These are phyloP conservation scores for Teratosphaeria epicoccoides DNA, from an alignment of 2,329 filamentous ascomycete species.

Conservation along the genomic window DNA sequence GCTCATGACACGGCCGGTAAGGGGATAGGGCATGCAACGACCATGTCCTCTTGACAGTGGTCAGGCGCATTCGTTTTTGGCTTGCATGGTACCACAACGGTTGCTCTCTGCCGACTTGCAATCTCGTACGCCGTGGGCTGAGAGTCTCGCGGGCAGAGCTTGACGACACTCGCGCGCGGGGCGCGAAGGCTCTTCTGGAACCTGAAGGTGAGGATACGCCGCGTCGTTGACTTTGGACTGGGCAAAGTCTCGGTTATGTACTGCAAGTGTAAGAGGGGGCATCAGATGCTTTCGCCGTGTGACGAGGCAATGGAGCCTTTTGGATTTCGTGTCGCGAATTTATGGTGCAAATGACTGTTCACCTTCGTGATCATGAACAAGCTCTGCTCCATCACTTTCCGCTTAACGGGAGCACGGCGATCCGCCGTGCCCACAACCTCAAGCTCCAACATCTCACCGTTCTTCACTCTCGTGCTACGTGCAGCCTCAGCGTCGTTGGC, in stretches of 20 bases:
- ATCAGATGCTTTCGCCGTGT: neutral
- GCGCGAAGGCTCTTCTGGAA: neutral
- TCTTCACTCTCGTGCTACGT: slow-evolving; percentile 6
- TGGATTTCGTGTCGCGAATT: too few species aligned
- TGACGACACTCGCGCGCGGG: neutral
- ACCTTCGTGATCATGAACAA: neutral
- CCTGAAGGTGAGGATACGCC: neutral
- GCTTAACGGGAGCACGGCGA: neutral
- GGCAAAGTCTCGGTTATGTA: neutral
- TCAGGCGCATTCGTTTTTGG: neutral
- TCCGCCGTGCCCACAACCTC: neutral
- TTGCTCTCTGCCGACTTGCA: neutral
- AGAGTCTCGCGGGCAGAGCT: neutral
- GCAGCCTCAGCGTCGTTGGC: slow-evolving; percentile 17
- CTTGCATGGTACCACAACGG: neutral
- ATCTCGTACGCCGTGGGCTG: neutral
- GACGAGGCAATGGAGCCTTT: neutral
- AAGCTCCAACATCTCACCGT: neutral
- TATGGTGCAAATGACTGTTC: too few species aligned
- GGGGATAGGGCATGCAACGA: neutral
- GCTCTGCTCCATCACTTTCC: neutral
- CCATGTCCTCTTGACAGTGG: neutral
- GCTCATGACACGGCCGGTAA: neutral
- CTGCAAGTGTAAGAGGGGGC: neutral
- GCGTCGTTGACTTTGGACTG: neutral